These are phyloP conservation scores for Adansonia rubrostipa DNA, from an alignment of 441 rosid genomes.

Conservation along the genomic window DNA sequence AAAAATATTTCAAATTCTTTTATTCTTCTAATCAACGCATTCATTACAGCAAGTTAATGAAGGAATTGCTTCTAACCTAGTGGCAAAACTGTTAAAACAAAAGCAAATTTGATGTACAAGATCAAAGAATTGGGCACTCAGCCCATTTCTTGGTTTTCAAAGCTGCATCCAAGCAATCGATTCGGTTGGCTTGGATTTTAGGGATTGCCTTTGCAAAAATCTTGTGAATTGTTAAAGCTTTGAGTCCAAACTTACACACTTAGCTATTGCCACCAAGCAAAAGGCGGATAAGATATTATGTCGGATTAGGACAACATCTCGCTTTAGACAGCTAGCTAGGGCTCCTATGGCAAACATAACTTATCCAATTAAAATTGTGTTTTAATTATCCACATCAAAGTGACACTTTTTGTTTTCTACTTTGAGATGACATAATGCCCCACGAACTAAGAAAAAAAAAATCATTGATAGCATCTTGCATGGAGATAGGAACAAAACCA, in stretches of 20 bases:
- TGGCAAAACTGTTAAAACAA: background rate
- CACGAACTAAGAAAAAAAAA: slow-evolving; percentile 1
- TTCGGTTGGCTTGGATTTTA: background rate
- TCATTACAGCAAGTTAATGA: background rate
- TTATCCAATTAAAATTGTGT: background rate
- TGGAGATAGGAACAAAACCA: background rate
- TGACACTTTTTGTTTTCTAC: slow-evolving; percentile 6
- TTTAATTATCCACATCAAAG: background rate
- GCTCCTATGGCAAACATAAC: background rate
- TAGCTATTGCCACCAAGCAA: slow-evolving; percentile 6
- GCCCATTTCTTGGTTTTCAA: background rate
- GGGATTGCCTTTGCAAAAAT: background rate
- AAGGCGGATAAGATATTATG: background rate
- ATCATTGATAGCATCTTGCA: slow-evolving; percentile 21
- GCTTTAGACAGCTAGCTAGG: background rate
- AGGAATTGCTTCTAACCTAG: background rate
- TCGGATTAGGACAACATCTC: background rate
- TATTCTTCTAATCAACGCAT: background rate
- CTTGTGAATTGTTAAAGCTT: background rate
- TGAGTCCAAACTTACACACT: background rate
- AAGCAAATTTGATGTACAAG: background rate
- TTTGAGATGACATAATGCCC: slow-evolving; percentile 8
- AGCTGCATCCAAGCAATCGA: background rate
- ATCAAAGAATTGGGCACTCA: background rate
- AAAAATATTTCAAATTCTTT: background rate